phyloP scores from a whole-genome alignment of 352 stramenopile genomes.

The Pythium apleroticum region DNA sequence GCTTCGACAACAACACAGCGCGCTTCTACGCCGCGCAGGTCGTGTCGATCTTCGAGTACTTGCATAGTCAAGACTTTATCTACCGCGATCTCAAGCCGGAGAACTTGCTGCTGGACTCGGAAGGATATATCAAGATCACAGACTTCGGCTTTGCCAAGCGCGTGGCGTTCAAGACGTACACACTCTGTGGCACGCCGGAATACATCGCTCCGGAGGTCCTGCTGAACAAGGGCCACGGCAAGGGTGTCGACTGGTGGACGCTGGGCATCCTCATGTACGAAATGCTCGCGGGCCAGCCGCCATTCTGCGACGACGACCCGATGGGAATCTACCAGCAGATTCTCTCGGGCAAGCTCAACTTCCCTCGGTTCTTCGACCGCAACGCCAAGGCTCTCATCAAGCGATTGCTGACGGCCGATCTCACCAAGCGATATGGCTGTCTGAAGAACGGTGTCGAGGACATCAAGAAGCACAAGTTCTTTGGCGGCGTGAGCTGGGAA shows the following conservation, averaged over 20 bases:
- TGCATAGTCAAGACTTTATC: constrained; percentile 96
- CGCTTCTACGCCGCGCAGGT: constrained; percentile 95
- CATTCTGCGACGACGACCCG: constrained; percentile 95
- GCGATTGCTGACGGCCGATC: constrained; percentile 93
- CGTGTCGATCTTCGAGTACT: constrained; percentile 96
- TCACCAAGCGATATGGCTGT: constrained; percentile 97
- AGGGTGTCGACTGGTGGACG: constrained; percentile 96
- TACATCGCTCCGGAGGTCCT: constrained; percentile 93
- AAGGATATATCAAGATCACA: constrained; percentile 97
- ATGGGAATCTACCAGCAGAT: constrained; percentile 97
- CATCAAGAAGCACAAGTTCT: constrained; percentile 98
- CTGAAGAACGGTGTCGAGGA: constrained; percentile 95
- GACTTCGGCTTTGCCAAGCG: constrained; percentile 94
- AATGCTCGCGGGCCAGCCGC: constrained; percentile 96
- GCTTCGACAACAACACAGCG: constrained; percentile 91
- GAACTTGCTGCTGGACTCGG: constrained; percentile 94
- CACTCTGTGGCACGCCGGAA: constrained; percentile 92
- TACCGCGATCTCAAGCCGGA: constrained; percentile 97
- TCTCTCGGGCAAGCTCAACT: constrained; percentile 93
- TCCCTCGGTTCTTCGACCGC: constrained; percentile 94
- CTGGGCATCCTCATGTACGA: constrained; percentile 97
- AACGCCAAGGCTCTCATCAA: constrained; percentile 97
- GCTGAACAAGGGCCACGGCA: constrained; percentile 88
- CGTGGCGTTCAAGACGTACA: constrained; percentile 95
- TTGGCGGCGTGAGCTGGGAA: constrained; percentile 91